Evolutionary conservation across 2,329 filamentous ascomycete species (phyloP).

Genomic region (Aureobasidium pullulans): DNA sequence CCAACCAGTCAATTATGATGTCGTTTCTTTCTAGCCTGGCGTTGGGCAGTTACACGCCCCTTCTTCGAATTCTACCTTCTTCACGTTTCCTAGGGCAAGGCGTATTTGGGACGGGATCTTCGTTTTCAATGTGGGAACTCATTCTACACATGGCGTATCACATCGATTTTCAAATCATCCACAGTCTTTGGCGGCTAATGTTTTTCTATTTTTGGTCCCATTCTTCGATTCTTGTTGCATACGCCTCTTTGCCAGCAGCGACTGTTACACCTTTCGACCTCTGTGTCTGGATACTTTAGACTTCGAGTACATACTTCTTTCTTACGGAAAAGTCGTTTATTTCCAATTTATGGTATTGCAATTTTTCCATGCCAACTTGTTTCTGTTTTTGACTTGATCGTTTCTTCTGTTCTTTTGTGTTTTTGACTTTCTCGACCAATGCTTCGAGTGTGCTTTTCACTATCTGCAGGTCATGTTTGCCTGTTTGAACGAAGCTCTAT

Average conservation of each 20-base stretch:
- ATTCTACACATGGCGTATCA: background rate
- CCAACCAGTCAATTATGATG: background rate
- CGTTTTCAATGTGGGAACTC: background rate
- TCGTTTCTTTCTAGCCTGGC: slow-evolving; percentile 5
- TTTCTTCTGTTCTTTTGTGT: no score
- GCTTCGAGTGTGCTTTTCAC: no score
- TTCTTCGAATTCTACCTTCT: background rate
- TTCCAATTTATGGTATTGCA: background rate
- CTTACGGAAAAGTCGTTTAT: background rate
- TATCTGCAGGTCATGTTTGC: no score
- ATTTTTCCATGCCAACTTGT: background rate
- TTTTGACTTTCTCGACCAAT: no score
- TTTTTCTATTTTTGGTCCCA: background rate
- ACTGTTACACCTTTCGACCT: background rate
- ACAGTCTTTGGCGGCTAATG: background rate
- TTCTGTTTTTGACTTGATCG: background rate
- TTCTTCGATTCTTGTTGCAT: background rate
- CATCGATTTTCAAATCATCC: background rate
- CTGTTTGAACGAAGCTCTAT: no score
- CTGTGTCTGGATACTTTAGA: background rate
- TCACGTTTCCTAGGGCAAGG: background rate
- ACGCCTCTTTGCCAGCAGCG: background rate
- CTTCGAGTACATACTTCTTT: slow-evolving; percentile 4
- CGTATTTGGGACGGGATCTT: background rate
- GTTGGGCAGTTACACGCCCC: background rate